Conservation (phyloP, 1,139 yeast species). For the Yamadazyma triangularis region DNA sequence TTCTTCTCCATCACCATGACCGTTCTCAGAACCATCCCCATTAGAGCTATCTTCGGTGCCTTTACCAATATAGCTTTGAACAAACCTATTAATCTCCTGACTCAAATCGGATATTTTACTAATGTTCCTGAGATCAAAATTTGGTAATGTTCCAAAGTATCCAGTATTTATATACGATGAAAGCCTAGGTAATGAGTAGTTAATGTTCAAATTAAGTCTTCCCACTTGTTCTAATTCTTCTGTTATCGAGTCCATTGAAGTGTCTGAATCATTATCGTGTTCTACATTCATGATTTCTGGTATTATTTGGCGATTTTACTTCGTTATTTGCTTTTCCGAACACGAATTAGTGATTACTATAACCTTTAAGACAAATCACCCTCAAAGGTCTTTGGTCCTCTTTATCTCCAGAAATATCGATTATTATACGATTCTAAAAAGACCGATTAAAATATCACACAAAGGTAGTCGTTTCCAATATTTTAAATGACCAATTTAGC, state of each 20-base stretch:
- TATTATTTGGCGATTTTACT: too few species aligned
- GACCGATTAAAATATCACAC: too few species aligned
- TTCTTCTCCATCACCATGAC: constrained; percentile 1
- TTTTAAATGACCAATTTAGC: too few species aligned
- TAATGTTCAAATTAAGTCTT: constrained; percentile 4
- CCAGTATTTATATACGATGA: constrained; percentile 1
- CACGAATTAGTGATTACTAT: too few species aligned
- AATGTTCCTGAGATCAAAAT: constrained; percentile 6
- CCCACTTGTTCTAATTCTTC: constrained; percentile 14
- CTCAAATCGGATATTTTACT: constrained; percentile 8
- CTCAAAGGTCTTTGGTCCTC: too few species aligned
- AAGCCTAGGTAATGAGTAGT: constrained; percentile 2
- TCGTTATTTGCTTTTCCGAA: too few species aligned
- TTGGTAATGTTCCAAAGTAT: constrained; percentile 3
- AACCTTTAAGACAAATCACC: too few species aligned
- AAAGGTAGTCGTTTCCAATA: too few species aligned
- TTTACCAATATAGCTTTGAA: constrained; percentile 6
- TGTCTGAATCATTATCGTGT: constrained; percentile 6
- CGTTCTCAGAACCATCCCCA: neutral
- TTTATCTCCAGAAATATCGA: too few species aligned
- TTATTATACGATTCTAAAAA: too few species aligned
- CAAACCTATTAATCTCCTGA: constrained; percentile 8
- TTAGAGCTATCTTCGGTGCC: too few species aligned
- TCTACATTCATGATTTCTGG: too few species aligned
- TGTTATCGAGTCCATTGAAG: constrained; percentile 11